Base-by-base conservation (phyloP, 2,329 filamentous ascomycete species). In the Sclerotinia minor region DNA sequence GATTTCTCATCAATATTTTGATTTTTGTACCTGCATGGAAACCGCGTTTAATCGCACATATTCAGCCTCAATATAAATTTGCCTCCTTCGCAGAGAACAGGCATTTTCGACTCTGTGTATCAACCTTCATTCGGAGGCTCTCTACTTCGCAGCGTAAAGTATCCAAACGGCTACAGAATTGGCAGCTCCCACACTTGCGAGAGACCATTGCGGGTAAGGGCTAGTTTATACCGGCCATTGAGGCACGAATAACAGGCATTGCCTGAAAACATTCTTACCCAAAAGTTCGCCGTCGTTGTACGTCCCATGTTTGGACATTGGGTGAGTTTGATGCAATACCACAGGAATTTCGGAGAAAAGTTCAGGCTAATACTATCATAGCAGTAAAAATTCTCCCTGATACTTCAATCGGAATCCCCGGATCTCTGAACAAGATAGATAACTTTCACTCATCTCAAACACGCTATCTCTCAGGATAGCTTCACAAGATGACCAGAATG, bases 401-500 rank as follows among this genome's bases (percentile, higher is more conserved):
- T 26, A 11, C 41, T 21, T 24, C 21, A 7, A 60, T 29, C 17
- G n/a, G 8, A 47, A 13, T 41, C 38, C 38, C 35, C 11, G 19
- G 29, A 26, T 19, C 15, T 58, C 26, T 15, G 44, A 35, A 35
- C 11, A 24, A 57, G 17, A 41, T 11, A 26, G 21, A 35, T 47
- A 35, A 35, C 21, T 29, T 24, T 47, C 21, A 17, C 26, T 49
- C 29, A n/a, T 35, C 26, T 15, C 49, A 26, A 60, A 11, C 58
- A 61, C 4, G 8, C 29, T 32, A 41, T 52, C 29, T 52, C 32
- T 29, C 44, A 60, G 44, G 35, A 50, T 4, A 61, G 17, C 32
- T 24, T 32, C n/a, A 61, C 9, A 54, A 69, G 49, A 72, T 71
- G 70, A 47, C 67, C 26, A 67, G 60, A 45, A 38, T 53, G 45